These are phyloP conservation scores for Peronospora farinosa DNA, from an alignment of 352 stramenopile genomes.

Conservation along the genomic window DNA sequence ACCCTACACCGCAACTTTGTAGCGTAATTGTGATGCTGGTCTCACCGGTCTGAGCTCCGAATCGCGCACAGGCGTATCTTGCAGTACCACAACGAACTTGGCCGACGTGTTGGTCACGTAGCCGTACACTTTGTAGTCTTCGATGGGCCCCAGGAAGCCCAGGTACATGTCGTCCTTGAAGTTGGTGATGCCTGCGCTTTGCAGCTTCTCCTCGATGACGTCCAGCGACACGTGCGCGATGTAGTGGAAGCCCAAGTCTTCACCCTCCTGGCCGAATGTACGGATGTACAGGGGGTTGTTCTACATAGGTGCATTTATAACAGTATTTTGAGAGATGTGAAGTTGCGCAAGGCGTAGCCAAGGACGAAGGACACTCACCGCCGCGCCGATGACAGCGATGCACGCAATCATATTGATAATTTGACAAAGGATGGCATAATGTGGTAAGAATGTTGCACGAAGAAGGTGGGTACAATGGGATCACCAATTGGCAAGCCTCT, in stretches of 20 bases:
- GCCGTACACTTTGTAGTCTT: conserved; percentile 82
- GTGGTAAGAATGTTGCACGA: conserved; percentile 10
- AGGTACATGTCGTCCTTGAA: conserved; percentile 84
- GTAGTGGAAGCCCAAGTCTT: conserved; percentile 84
- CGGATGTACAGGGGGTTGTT: conserved; percentile 81
- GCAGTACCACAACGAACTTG: conserved; percentile 77
- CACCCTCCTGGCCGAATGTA: conserved; percentile 70
- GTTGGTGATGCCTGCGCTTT: conserved; percentile 34
- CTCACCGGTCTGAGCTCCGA: conserved; percentile 70
- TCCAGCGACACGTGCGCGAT: conserved; percentile 81
- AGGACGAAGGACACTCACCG: conserved; percentile 36
- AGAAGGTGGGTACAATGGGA: no score
- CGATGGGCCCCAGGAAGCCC: conserved; percentile 75
- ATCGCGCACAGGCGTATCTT: conserved; percentile 67
- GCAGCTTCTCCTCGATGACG: conserved; percentile 78
- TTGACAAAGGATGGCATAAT: neutral
- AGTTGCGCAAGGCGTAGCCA: neutral
- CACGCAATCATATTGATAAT: conserved; percentile 63
- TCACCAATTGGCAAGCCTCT: no score
- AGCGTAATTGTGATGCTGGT: neutral
- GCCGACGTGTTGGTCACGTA: conserved; percentile 85
- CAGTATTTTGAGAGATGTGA: neutral
- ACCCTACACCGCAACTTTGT: neutral
- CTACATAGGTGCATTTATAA: conserved; percentile 18
- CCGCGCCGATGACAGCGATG: conserved; percentile 69